Conservation (phyloP, 805 yeast genomes). For the Torulaspora maleeae region DNA sequence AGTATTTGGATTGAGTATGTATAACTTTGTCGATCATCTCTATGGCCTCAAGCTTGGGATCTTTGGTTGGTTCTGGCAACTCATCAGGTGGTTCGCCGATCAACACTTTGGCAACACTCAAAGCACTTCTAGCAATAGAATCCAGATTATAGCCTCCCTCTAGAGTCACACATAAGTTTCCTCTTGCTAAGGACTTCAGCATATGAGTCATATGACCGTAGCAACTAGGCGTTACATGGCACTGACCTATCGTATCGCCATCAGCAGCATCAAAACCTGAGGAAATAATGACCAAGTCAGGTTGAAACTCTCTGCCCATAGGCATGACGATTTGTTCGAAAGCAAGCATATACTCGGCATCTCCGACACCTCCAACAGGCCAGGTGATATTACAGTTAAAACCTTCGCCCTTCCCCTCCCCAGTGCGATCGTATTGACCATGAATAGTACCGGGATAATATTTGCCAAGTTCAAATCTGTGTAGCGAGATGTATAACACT, state of each 20-base stretch:
- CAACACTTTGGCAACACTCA: conserved; percentile 85
- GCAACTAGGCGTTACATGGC: conserved; percentile 92
- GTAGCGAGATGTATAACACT: conserved; percentile 85
- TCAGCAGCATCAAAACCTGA: conserved; percentile 99
- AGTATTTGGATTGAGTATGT: conserved; percentile 73
- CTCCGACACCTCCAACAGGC: conserved; percentile 88
- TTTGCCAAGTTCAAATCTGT: conserved; percentile 85
- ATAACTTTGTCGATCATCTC: conserved; percentile 78
- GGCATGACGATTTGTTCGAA: conserved; percentile 85
- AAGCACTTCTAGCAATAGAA: conserved; percentile 82
- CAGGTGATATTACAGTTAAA: conserved; percentile 88
- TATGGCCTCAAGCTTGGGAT: conserved; percentile 73
- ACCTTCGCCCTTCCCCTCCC: conserved; percentile 85
- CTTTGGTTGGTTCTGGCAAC: conserved; percentile 44
- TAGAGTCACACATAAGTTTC: conserved; percentile 79
- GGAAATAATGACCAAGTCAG: conserved; percentile 87
- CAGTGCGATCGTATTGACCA: conserved; percentile 76
- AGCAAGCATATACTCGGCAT: conserved; percentile 92
- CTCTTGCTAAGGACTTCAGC: conserved; percentile 81
- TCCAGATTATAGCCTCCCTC: conserved; percentile 98
- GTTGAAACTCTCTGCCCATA: conserved; percentile 78
- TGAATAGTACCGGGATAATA: conserved; percentile 92
- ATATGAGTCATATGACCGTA: conserved; percentile 95
- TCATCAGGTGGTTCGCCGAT: conserved; percentile 94
- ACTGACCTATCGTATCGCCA: conserved; percentile 95